Percentiles rank a stretch among this genome's conserved stretches.
phyloP scores from a whole-genome alignment of 495 filamentous ascomycete genomes.

The Neurospora sp. region DNA sequence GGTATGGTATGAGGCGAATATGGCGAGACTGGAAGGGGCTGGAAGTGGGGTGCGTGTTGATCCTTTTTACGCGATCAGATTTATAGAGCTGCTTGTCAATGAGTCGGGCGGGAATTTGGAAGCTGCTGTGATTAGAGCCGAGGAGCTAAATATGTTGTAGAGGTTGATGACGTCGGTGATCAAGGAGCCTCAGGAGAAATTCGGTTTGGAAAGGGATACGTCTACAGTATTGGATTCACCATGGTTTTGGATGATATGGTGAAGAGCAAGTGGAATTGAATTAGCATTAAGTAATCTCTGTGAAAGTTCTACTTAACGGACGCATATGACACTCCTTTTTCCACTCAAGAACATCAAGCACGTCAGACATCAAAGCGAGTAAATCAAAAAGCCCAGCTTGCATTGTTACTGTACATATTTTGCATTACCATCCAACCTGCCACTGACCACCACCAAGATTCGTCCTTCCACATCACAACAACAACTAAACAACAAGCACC shows the following conservation, averaged over 20 bases:
- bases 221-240: not conserved
- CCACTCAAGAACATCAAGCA: not conserved
- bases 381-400: not conserved
- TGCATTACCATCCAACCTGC: not conserved
- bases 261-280: not conserved
- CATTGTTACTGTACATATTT: not conserved
- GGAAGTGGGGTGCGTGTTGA: not conserved
- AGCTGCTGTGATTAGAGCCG: not conserved
- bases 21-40: not conserved
- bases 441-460: not conserved
- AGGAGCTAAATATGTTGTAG: not conserved
- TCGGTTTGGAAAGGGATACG: not conserved
- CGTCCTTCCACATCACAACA: not conserved
- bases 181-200: not conserved
- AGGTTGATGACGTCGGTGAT: not conserved
- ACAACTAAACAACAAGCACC: not conserved
- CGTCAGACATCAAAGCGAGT: not conserved
- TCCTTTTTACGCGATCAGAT: not conserved
- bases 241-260: not conserved
- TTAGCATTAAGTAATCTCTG: not conserved
- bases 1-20: not conserved
- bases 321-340: not conserved
- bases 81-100: not conserved
- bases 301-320: not conserved
- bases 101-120: not conserved